phyloP scores from a whole-genome alignment of 2,329 filamentous ascomycete species.

The Fusarium compactum region DNA sequence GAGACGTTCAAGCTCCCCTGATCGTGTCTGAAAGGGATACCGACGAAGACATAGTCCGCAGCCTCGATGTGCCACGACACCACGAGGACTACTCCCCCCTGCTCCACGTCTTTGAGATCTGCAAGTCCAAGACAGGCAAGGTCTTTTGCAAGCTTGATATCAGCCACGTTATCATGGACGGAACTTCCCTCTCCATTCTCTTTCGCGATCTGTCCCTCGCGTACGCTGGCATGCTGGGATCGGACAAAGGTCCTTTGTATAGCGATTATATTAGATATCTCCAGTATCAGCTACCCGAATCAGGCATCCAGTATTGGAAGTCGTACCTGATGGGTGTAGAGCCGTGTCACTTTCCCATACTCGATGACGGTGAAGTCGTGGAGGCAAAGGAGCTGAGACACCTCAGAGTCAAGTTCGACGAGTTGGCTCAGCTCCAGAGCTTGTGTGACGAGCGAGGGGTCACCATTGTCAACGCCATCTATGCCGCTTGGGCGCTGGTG shows the following conservation, averaged over 20 bases:
- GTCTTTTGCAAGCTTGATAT: conserved; percentile 43
- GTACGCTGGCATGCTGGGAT: conserved; percentile 4
- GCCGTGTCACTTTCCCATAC: conserved; percentile 37
- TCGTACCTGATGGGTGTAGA: conserved; percentile 29
- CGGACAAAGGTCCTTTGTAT: conserved; percentile 32
- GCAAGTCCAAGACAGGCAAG: conserved; percentile 36
- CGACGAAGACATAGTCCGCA: conserved; percentile 23
- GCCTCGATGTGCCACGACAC: conserved; percentile 12
- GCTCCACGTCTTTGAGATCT: conserved; percentile 35
- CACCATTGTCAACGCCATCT: conserved; percentile 37
- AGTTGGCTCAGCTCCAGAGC: conserved; percentile 14
- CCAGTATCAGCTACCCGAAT: conserved; percentile 7
- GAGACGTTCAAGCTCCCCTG: conserved; percentile 18
- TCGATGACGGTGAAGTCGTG: conserved; percentile 20
- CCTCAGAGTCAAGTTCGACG: conserved; percentile 36
- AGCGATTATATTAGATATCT: conserved; percentile 32
- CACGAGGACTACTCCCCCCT: conserved; percentile 13
- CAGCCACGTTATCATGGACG: conserved; percentile 42
- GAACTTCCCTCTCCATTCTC: conserved; percentile 37
- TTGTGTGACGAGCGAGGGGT: conserved; percentile 25
- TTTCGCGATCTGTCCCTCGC: conserved; percentile 37
- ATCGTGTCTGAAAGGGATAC: conserved; percentile 17
- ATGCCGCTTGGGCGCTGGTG: conserved; percentile 40
- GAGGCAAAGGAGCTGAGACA: conserved; percentile 32
- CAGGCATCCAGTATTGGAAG: conserved; percentile 32